Percentiles rank a stretch among this genome's conserved stretches.
These are phyloP conservation scores for Tuctoria greenei DNA, from an alignment of 176 grass and related monocot species.

Conservation along the genomic window DNA sequence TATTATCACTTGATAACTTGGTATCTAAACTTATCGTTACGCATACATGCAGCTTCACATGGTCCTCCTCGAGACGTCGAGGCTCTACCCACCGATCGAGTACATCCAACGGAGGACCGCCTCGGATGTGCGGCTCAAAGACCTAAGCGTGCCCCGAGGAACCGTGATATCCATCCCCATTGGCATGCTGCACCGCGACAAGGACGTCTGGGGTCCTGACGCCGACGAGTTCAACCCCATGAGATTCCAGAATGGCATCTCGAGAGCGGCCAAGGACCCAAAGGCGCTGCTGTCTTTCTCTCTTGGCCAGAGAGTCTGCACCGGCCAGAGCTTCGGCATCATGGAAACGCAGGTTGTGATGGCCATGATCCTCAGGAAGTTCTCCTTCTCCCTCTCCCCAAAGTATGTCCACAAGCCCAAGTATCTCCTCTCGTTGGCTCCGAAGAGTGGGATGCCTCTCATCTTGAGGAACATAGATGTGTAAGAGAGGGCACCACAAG, in stretches of 20 bases:
- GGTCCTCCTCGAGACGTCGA: conserved; percentile 39
- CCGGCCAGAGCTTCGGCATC: conserved; percentile 53
- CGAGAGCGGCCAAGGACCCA: conserved; percentile 22
- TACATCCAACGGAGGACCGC: conserved; percentile 23
- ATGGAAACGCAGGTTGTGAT: conserved; percentile 39
- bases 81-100: conserved; percentile 37
- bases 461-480: conserved; percentile 3
- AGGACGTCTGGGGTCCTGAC: conserved; percentile 55
- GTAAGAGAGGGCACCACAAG: neutral
- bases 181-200: conserved; percentile 38
- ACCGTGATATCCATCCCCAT: conserved; percentile 31
- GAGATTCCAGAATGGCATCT: conserved; percentile 41
- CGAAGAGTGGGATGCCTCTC: conserved; percentile 48
- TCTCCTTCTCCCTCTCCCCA: conserved; percentile 49
- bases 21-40: neutral
- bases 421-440: conserved; percentile 27
- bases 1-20: no score
- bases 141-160: conserved; percentile 8
- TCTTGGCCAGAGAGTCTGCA: conserved; percentile 39
- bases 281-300: conserved; percentile 50
- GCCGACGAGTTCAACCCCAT: conserved; percentile 57
- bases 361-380: conserved; percentile 46
- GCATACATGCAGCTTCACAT: conserved; percentile 30
- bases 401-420: conserved; percentile 48
- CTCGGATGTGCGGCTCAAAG: neutral